Evolutionary conservation across 371 early-diverging fungal species (phyloP).

Genomic region (Mortierella sp.): DNA sequence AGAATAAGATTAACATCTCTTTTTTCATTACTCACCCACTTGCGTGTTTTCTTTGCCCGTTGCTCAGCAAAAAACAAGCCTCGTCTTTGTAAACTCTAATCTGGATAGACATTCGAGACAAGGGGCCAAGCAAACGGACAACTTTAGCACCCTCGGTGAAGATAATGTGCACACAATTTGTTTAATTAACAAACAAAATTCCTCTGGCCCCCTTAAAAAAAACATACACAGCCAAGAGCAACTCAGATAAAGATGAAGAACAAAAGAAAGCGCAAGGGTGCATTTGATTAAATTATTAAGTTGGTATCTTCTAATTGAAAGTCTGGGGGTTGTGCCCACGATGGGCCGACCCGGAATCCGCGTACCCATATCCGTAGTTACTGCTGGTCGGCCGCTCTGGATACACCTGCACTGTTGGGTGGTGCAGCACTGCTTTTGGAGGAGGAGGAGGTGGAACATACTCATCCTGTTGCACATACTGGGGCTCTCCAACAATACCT

Average conservation of each 20-base stretch:
- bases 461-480: neutral
- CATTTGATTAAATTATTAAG: neutral
- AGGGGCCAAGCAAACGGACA: neutral
- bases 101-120: neutral
- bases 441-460: neutral
- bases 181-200: neutral
- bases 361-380: neutral
- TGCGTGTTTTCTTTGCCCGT: too few relatives aligned
- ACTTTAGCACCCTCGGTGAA: too few relatives aligned
- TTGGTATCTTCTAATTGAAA: neutral
- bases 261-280: neutral
- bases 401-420: neutral
- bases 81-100: neutral
- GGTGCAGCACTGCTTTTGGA: neutral
- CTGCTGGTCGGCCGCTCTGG: neutral
- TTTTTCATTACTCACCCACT: too few relatives aligned
- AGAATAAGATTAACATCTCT: too few relatives aligned
- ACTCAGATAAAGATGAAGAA: neutral
- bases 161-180: neutral
- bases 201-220: too few relatives aligned
- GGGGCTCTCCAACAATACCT: neutral
- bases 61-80: neutral
- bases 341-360: neutral
- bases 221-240: too few relatives aligned
- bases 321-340: neutral